Conservation (phyloP, 441 rosid genomes). For the Gossypium trilobum region DNA sequence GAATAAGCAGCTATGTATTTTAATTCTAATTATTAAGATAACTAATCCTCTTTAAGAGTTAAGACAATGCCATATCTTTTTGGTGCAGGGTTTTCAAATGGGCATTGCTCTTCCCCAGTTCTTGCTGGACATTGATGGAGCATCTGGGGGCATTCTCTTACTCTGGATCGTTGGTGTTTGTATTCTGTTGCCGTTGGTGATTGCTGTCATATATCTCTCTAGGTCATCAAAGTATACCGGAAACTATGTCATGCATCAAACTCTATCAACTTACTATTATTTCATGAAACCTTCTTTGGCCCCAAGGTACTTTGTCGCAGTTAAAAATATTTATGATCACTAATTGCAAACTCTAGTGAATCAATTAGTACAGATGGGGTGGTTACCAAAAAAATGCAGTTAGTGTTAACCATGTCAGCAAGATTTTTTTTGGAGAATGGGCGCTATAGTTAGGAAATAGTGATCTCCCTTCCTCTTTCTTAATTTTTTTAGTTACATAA, state of each 20-base stretch:
- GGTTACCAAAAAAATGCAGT: not conserved
- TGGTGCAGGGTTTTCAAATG: conserved; percentile 92
- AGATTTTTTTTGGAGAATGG: not conserved
- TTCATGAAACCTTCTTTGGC: conserved; percentile 96
- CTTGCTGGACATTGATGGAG: conserved; percentile 82
- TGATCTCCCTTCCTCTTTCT: not conserved
- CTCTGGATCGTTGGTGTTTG: conserved; percentile 97
- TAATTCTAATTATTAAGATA: not conserved
- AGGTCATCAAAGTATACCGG: conserved; percentile 92
- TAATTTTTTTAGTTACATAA: not conserved
- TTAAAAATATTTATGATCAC: not conserved
- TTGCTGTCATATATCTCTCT: conserved; percentile 94
- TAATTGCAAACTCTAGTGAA: not conserved
- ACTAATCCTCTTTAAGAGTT: conserved; percentile 7
- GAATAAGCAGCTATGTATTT: not conserved
- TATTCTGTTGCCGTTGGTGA: conserved; percentile 86
- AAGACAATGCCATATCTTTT: conserved; percentile 16
- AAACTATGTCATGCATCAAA: conserved; percentile 96
- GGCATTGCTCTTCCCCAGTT: conserved; percentile 97
- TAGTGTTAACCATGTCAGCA: not conserved
- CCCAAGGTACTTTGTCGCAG: conserved; percentile 53
- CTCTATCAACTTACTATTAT: conserved; percentile 77
- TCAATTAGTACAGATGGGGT: not conserved
- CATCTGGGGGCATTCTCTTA: conserved; percentile 89
- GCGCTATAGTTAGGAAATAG: not conserved